These are phyloP conservation scores for Aspergillus fijiensis DNA, from an alignment of 2,329 filamentous ascomycete species.

Conservation along the genomic window DNA sequence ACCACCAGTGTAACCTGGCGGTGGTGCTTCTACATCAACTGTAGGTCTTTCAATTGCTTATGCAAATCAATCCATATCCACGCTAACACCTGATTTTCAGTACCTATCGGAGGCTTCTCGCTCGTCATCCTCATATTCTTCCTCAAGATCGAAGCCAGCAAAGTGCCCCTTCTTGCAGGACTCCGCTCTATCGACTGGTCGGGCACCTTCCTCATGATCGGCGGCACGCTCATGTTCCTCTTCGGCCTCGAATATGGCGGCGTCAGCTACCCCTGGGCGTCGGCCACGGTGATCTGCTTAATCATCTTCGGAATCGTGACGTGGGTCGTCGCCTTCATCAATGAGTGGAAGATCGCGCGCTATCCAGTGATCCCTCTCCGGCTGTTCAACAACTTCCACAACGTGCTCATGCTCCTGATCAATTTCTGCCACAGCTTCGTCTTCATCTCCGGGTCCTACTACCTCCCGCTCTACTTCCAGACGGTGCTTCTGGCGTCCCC, in stretches of 20 bases:
- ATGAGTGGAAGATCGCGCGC: conserved; percentile 70
- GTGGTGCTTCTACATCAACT: conserved; percentile 63
- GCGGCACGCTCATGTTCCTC: conserved; percentile 80
- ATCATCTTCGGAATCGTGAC: conserved; percentile 69
- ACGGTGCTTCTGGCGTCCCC: conserved; percentile 67
- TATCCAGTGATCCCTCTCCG: conserved; percentile 76
- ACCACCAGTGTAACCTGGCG: conserved; percentile 60
- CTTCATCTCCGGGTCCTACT: conserved; percentile 77
- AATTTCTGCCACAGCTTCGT: conserved; percentile 73
- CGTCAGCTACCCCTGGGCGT: conserved; percentile 71
- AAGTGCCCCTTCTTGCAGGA: conserved; percentile 57
- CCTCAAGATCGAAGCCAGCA: conserved; percentile 61
- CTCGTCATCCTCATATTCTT: conserved; percentile 60
- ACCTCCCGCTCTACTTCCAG: conserved; percentile 83
- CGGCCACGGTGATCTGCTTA: conserved; percentile 72
- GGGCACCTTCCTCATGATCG: conserved; percentile 65
- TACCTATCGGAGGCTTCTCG: conserved; percentile 61
- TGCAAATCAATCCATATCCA: background rate
- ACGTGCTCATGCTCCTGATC: conserved; percentile 63
- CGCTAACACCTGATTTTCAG: conserved; percentile 23
- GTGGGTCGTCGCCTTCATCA: conserved; percentile 65
- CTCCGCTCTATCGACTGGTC: conserved; percentile 64
- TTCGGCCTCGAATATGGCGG: conserved; percentile 85
- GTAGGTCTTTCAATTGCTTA: conserved; percentile 22
- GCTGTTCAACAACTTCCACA: conserved; percentile 67